A percentile compares a stretch with the other conserved stretches of the same genome.
These are phyloP conservation scores for Mycothermus thermophilus DNA, from an alignment of 495 filamentous ascomycete species.

Conservation along the genomic window DNA sequence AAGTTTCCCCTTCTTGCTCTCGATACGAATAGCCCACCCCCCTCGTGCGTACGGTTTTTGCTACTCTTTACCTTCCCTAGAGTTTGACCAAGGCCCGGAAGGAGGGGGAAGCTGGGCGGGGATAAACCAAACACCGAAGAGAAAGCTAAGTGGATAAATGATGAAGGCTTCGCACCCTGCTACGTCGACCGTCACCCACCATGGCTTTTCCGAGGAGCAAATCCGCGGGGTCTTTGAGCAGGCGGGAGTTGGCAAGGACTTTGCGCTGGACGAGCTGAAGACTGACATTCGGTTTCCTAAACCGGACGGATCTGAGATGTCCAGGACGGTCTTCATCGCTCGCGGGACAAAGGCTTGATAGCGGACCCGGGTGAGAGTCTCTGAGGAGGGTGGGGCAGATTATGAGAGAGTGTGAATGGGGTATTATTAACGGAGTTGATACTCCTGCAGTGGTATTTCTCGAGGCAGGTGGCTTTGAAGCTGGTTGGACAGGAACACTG, in stretches of 20 bases:
- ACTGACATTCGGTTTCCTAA: constrained; percentile 9
- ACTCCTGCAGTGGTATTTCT: too few species aligned
- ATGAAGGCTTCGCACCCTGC: constrained; percentile 21
- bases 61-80: background rate
- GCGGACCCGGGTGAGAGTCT: background rate
- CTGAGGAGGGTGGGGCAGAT: too few species aligned
- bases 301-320: constrained; percentile 5
- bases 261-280: constrained; percentile 27
- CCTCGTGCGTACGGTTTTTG: too few species aligned
- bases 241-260: constrained; percentile 35
- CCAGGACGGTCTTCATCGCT: constrained; percentile 15
- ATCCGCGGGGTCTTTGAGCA: constrained; percentile 39
- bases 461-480: too few species aligned
- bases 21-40: too few species aligned
- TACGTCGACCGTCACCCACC: constrained; percentile 35
- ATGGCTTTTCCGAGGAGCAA: constrained; percentile 42
- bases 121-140: background rate
- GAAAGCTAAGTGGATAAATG: background rate
- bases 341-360: constrained; percentile 15
- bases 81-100: too few species aligned
- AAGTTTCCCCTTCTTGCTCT: background rate
- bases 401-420: background rate
- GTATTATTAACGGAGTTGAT: too few species aligned
- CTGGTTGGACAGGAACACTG: too few species aligned
- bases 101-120: too few species aligned